Evolutionary conservation across 768 basidiomycete genomes (phyloP), one percentile per base, ranked within the genome.

Genomic region (Boletus coccyginus): DNA sequence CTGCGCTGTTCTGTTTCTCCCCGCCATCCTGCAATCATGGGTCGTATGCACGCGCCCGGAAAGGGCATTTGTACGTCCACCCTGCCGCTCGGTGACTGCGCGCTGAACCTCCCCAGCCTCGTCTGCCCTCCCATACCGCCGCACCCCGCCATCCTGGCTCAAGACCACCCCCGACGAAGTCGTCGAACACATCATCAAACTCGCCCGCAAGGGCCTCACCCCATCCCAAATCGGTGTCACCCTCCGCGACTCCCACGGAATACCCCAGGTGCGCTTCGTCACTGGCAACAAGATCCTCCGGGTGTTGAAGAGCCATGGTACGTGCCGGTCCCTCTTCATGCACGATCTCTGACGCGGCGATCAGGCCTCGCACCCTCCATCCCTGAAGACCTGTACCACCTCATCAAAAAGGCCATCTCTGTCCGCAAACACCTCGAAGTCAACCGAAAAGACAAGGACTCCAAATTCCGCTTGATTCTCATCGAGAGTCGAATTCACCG

Each of bases 41-140:
- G 89, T 91, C 93, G 94, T 73, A 94, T 97, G 93, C 96, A 98
- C 86, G 94, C 94, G 86, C 94, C 94, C 78, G 94, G 94, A 78
- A 98, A 98, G 93, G 96, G 95, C 85, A 97, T 98, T 83, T 92
- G 90, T 93, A 76, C 68, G 89, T 55, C 33, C 5, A 46, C 49
- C 45, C 56, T 14, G 33, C 44, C 38, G 46, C 1, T 6, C 43
- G 35, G 21, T 10, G 46, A 27, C 29, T 55, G 24, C 50, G 79
- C 86, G 89, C 79, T 54, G 19, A 60, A 39, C 31, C 24, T 13
- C 5, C 13, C 12, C 24, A 68, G 67, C 67, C 54, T 94, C 94
- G 78, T 97, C 96, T 72, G 94, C 96, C 65, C 91, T 98, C 70
- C 96, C 96, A 56, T 98, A 98, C 84, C 88, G 91, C 75, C 89